Conservation (phyloP, 2,329 filamentous ascomycete species). For the Stagonosporopsis chrysanthemi region DNA sequence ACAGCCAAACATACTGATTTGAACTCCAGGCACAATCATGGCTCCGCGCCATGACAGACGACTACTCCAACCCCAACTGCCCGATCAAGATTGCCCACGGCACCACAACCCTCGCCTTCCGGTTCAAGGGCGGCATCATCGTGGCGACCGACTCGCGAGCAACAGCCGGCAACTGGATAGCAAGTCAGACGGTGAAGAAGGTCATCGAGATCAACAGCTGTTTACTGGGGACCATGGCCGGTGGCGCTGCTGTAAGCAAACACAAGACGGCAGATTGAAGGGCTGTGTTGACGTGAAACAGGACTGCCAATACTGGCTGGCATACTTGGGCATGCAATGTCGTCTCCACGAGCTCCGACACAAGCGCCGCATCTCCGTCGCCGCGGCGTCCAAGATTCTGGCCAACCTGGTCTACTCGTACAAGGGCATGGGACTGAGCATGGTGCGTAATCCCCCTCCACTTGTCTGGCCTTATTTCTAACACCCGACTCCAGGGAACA, state of each 20-base stretch:
- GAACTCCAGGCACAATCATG: conserved; percentile 80
- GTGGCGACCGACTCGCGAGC: conserved; percentile 97
- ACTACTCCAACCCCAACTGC: conserved; percentile 94
- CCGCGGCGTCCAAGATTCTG: conserved; percentile 96
- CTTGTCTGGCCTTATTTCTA: conserved; percentile 3
- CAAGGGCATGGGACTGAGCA: conserved; percentile 98
- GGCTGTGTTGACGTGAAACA: conserved; percentile 44
- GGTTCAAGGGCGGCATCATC: conserved; percentile 98
- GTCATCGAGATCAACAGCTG: conserved; percentile 98
- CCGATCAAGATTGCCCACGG: conserved; percentile 99
- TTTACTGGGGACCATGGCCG: conserved; percentile 96
- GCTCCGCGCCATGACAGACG: conserved; percentile 96
- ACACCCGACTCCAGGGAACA: conserved; percentile 66
- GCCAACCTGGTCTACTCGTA: conserved; percentile 98
- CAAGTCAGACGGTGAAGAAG: conserved; percentile 99
- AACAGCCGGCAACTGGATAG: conserved; percentile 98
- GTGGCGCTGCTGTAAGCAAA: conserved; percentile 80
- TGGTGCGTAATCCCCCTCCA: conserved; percentile 58
- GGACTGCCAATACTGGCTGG: conserved; percentile 99
- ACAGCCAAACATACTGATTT: conserved; percentile 3
- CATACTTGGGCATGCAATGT: conserved; percentile 98
- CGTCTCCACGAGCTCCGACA: conserved; percentile 98
- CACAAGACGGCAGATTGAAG: neutral
- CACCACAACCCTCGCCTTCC: conserved; percentile 96
- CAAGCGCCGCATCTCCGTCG: conserved; percentile 98